phyloP scores from a whole-genome alignment of 179 eudicot genomes.

The Beta lomatogona region DNA sequence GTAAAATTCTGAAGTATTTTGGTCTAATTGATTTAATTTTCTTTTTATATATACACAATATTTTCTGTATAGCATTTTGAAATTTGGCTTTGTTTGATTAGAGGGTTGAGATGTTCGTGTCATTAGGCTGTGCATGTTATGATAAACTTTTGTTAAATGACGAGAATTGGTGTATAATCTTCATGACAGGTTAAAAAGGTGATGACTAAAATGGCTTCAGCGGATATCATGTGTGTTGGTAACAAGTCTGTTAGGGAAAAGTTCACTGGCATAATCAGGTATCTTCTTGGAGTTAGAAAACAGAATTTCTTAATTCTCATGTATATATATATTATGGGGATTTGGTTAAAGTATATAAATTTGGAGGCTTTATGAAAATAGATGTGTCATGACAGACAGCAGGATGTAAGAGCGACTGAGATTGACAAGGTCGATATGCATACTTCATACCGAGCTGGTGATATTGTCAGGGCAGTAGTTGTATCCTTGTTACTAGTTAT shows the following conservation, averaged over 20 bases:
- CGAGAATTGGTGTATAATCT: conserved; percentile 3
- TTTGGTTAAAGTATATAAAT: neutral
- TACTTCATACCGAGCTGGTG: conserved; percentile 85
- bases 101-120: neutral
- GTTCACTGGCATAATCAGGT: conserved; percentile 92
- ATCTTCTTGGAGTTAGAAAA: neutral
- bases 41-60: neutral
- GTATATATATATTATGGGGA: neutral
- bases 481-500: conserved; percentile 56
- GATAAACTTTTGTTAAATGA: neutral
- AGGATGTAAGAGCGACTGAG: conserved; percentile 97
- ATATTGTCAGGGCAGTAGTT: conserved; percentile 82
- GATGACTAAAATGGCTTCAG: conserved; percentile 83
- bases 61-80: neutral
- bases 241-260: conserved; percentile 81
- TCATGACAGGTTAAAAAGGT: conserved; percentile 81
- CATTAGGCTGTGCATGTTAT: neutral
- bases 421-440: conserved; percentile 98
- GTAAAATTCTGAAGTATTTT: neutral
- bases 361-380: neutral
- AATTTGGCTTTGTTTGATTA: neutral
- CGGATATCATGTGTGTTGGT: conserved; percentile 93
- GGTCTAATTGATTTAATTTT: neutral
- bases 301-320: neutral
- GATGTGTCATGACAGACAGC: conserved; percentile 65